These are phyloP conservation scores for Trichomonas gallinae DNA, from an alignment of 208 protist genomes.

Conservation along the genomic window DNA sequence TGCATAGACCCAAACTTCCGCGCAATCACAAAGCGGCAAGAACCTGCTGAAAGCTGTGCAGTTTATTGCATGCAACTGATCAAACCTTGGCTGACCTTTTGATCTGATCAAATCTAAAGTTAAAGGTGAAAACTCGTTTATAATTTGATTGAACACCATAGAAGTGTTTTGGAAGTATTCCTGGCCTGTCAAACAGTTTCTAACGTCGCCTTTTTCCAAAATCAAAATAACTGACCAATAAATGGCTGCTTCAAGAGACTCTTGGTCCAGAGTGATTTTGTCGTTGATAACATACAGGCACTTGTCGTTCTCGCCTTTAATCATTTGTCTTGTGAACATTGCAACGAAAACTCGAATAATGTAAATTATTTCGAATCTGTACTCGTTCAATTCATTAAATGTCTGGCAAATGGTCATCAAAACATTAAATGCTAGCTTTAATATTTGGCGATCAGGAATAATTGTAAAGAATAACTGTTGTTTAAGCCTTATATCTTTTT, in stretches of 20 bases:
- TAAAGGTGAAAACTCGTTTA: background rate
- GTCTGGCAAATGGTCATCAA: background rate
- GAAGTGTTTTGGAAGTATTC: background rate
- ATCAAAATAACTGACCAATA: background rate
- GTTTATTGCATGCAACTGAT: background rate
- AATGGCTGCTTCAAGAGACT: background rate
- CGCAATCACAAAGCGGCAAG: background rate
- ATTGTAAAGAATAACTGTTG: background rate
- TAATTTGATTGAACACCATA: background rate
- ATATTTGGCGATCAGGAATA: background rate
- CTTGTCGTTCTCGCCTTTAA: background rate
- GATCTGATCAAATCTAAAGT: background rate
- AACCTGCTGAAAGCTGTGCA: background rate
- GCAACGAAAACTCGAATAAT: background rate
- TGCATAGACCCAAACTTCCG: background rate
- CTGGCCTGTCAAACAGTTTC: background rate
- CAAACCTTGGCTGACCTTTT: background rate
- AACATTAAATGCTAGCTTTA: background rate
- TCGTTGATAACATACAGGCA: background rate
- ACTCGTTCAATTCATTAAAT: background rate
- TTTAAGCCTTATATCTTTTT: background rate
- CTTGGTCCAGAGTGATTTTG: background rate
- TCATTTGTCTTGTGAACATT: background rate
- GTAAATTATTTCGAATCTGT: background rate
- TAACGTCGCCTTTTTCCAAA: background rate